These are phyloP conservation scores for Myxozyma melibiosi DNA, from an alignment of 805 yeast species.

Conservation along the genomic window DNA sequence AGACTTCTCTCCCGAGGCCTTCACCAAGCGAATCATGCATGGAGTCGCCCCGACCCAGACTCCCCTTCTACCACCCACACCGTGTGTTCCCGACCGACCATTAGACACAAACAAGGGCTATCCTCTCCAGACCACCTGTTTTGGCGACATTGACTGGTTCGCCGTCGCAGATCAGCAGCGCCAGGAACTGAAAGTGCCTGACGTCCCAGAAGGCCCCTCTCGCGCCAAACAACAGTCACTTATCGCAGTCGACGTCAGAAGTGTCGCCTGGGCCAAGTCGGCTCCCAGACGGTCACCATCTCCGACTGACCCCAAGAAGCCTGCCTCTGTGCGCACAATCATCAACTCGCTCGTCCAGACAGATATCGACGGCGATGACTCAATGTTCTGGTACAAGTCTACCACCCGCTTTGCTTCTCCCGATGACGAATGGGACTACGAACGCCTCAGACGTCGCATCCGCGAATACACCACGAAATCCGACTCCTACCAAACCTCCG, in stretches of 20 bases:
- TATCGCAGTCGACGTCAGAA: not conserved
- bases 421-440: constrained; percentile 28
- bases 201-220: not conserved
- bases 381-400: constrained; percentile 29
- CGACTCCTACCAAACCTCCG: not conserved
- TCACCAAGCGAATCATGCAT: constrained; percentile 16
- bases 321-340: constrained; percentile 7
- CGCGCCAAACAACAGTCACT: not conserved
- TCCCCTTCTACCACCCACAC: constrained; percentile 26
- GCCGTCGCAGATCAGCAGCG: constrained; percentile 12
- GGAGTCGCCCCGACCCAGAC: not conserved
- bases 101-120: constrained; percentile 31
- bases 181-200: constrained; percentile 1
- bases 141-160: constrained; percentile 29
- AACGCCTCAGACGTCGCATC: constrained; percentile 25
- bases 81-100: constrained; percentile 28
- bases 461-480: constrained; percentile 19
- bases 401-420: constrained; percentile 30
- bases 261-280: not conserved
- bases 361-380: constrained; percentile 31
- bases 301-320: not conserved
- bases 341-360: constrained; percentile 26
- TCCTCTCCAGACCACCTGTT: constrained; percentile 24
- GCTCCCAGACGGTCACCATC: not conserved
- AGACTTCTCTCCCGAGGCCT: constrained; percentile 29